Percentiles rank a stretch among this genome's conserved stretches.
phyloP scores from a whole-genome alignment of 129 eudicot species.

The Helichrysum umbraculigerum region DNA sequence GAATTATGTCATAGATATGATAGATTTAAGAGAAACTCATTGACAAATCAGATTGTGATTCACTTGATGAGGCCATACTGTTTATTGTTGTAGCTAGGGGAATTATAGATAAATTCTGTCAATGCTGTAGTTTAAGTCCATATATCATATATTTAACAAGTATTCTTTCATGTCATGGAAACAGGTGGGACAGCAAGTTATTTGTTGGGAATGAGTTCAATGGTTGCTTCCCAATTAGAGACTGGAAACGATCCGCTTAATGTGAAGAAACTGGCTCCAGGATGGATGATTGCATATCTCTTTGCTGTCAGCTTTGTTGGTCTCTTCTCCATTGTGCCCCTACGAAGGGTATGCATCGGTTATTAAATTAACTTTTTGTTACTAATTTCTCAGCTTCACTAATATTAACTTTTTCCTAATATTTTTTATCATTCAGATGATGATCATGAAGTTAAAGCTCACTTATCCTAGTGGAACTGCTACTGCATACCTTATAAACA shows the following conservation, averaged over 20 bases:
- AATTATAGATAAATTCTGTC: background rate
- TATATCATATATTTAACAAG: background rate
- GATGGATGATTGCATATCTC: constrained; percentile 61
- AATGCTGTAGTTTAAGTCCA: background rate
- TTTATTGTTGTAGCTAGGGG: background rate
- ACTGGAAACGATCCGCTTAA: constrained; percentile 51
- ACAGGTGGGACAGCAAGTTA: constrained; percentile 53
- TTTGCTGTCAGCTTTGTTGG: constrained; percentile 59
- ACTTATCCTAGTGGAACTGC: constrained; percentile 71
- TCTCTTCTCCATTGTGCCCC: constrained; percentile 53
- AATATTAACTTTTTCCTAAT: background rate
- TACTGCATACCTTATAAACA: constrained; percentile 60
- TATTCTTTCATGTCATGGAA: background rate
- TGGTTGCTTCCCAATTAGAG: constrained; percentile 38
- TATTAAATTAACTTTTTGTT: background rate
- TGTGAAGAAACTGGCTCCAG: constrained; percentile 46
- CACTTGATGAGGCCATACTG: background rate
- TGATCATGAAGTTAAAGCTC: constrained; percentile 56
- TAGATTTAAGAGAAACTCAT: background rate
- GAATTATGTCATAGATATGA: too few relatives aligned
- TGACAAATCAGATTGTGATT: background rate
- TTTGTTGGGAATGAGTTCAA: constrained; percentile 46
- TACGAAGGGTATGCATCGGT: constrained; percentile 39
- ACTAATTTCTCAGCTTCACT: background rate
- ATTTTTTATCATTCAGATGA: constrained; percentile 35